Evolutionary conservation across 2,329 filamentous ascomycete genomes (phyloP).

Genomic region (Colletotrichum sp.): DNA sequence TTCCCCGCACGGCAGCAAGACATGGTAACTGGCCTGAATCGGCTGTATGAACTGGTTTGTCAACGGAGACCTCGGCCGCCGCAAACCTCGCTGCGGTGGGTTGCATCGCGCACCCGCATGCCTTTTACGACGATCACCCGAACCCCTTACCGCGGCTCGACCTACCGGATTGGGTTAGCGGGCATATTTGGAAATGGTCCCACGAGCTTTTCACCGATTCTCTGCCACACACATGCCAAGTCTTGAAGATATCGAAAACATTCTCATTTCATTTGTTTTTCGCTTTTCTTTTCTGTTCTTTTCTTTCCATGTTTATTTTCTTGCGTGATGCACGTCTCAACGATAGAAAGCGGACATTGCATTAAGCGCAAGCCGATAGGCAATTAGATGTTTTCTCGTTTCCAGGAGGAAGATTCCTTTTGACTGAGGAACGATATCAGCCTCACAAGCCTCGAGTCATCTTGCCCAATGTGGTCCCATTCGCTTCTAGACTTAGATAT

Average conservation of each 20-base stretch:
- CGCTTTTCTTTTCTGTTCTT: no score
- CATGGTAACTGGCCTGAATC: background rate
- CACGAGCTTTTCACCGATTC: background rate
- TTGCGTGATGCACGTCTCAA: no score
- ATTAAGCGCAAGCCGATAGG: no score
- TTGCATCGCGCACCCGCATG: background rate
- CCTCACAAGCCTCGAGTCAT: accelerated
- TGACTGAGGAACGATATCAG: no score
- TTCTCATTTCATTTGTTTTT: no score
- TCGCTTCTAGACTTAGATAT: background rate
- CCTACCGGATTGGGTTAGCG: background rate
- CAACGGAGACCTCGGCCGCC: background rate
- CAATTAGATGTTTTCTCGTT: no score
- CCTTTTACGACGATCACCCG: background rate
- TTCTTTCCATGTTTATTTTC: no score
- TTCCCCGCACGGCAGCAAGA: background rate
- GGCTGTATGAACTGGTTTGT: background rate
- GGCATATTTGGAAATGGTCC: background rate
- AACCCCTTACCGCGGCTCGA: background rate
- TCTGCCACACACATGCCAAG: background rate
- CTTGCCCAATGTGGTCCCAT: accelerated
- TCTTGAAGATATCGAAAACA: background rate
- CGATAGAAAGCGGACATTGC: no score
- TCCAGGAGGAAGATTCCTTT: no score
- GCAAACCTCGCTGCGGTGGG: background rate